Conservation (phyloP, 2,329 filamentous ascomycete species). For the Seiridium unicorne region DNA sequence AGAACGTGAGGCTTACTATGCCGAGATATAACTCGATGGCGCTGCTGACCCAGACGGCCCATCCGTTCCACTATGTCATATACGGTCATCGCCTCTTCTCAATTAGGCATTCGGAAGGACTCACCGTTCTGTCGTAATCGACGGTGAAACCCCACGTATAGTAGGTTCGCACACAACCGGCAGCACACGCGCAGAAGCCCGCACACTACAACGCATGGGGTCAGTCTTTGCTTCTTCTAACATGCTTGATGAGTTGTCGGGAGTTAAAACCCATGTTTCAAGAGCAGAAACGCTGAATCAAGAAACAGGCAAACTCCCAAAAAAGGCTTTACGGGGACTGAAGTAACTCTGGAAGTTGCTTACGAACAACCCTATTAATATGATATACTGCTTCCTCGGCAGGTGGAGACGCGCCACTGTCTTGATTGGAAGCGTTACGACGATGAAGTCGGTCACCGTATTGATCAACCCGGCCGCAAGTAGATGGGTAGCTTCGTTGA, state of each 20-base stretch:
- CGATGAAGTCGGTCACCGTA: slow-evolving; percentile 54
- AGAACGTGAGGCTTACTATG: slow-evolving; percentile 23
- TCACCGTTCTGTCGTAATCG: slow-evolving; percentile 12
- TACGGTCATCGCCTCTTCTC: slow-evolving; percentile 22
- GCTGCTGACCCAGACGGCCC: slow-evolving; percentile 28
- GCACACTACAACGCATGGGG: slow-evolving; percentile 23
- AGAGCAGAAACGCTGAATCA: no score
- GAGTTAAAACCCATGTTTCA: no score
- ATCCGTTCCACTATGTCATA: slow-evolving; percentile 25
- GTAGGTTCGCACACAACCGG: slow-evolving; percentile 31
- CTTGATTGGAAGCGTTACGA: slow-evolving; percentile 45
- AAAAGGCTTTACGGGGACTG: no score
- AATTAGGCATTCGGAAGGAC: background rate
- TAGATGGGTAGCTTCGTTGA: slow-evolving; percentile 47
- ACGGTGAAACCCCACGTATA: slow-evolving; percentile 26
- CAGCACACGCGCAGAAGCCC: slow-evolving; percentile 39
- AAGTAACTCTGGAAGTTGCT: no score
- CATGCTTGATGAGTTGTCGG: no score
- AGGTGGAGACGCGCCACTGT: slow-evolving; percentile 43
- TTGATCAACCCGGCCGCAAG: slow-evolving; percentile 54
- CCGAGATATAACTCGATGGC: slow-evolving; percentile 37
- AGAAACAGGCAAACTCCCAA: no score
- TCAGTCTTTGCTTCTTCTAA: no score
- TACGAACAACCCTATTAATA: slow-evolving; percentile 40
- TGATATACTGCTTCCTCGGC: slow-evolving; percentile 40